These are phyloP conservation scores for Endocarpon pusillum DNA, from an alignment of 495 filamentous ascomycete genomes.

Conservation along the genomic window DNA sequence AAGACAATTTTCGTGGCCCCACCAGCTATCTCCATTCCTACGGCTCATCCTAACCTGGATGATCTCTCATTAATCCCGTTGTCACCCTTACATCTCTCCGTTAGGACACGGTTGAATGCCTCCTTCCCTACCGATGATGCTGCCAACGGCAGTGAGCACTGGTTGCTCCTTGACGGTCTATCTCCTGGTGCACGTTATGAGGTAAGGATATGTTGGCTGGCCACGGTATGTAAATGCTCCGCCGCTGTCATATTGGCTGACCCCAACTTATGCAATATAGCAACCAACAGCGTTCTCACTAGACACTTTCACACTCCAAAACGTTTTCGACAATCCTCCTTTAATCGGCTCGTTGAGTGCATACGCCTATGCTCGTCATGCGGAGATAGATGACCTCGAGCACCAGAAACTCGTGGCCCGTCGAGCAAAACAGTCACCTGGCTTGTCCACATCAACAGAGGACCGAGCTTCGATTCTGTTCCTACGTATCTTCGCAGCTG, in stretches of 20 bases:
- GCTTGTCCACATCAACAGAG: constrained; percentile 6
- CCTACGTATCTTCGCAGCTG: constrained; percentile 55
- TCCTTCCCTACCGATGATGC: constrained; percentile 41
- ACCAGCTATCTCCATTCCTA: constrained; percentile 28
- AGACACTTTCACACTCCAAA: constrained; percentile 37
- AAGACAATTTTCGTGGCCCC: constrained; percentile 82
- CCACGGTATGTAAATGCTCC: constrained; percentile 46
- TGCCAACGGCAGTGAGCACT: constrained; percentile 48
- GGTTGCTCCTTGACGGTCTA: constrained; percentile 71
- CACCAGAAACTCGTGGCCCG: neutral
- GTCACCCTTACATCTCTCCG: constrained; percentile 32
- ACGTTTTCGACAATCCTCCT: constrained; percentile 38
- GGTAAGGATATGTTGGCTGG: constrained; percentile 84
- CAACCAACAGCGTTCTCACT: constrained; percentile 77
- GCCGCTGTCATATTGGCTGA: constrained; percentile 1
- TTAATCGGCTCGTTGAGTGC: constrained; percentile 45
- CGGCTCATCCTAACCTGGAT: constrained; percentile 38
- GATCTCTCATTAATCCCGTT: constrained; percentile 48
- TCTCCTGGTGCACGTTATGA: constrained; percentile 66
- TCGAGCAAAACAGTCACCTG: constrained; percentile 6
- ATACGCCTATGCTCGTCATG: constrained; percentile 39
- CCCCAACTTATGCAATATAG: constrained; percentile 24
- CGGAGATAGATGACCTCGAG: constrained; percentile 2
- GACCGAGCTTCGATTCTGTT: constrained; percentile 47
- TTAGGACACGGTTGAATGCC: constrained; percentile 44